Evolutionary conservation across 2,329 filamentous ascomycete genomes (phyloP), one percentile per base, ranked within the genome.

Genomic region (Achaetomium macrosporum): DNA sequence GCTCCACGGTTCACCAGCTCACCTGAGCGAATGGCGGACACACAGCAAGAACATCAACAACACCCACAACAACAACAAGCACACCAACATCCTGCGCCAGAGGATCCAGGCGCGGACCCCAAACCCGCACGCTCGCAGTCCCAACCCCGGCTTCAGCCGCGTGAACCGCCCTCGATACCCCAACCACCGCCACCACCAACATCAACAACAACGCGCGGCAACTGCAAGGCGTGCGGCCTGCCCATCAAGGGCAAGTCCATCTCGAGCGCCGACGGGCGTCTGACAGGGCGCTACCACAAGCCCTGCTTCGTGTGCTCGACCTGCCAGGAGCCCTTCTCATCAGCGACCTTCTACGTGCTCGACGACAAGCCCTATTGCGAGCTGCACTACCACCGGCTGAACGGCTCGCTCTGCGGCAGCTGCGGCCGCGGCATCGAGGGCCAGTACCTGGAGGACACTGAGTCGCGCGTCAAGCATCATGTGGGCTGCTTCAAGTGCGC

Each of bases 211-310:
- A 8, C 31, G 5, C 86, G 88, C 51, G 88, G 89, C 2, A 82
- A 82, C 57, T 99, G 93, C 73, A 88, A 90, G 64, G 88, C 88
- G 1, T 99, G 93, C 68, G 76, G 81, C 3, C 74, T 86, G 42
- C 73, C 78, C 7, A 97, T 99, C 62, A 81, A 83, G 42, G 92
- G 90, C 17, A 97, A 96, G 71, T 96, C 90, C 1, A 84, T 99
- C 53, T 95, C 92, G 33, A 95, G 90, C 13, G 90, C 90, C 0
- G 93, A 96, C 63, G 93, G 93, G 15, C 85, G 91, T 20, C 76
- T 99, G 20, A 95, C 89, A 0, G 93, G 93, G 10, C 85, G 90
- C 58, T 99, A 96, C 69, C 93, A 99, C 76, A 95, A 95, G 68
- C 81, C 86, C 5, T 99, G 92, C 68, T 97, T 99, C 66, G 88